Base-by-base conservation (phyloP, 129 eudicot genomes). In the Flaveria linearis region DNA sequence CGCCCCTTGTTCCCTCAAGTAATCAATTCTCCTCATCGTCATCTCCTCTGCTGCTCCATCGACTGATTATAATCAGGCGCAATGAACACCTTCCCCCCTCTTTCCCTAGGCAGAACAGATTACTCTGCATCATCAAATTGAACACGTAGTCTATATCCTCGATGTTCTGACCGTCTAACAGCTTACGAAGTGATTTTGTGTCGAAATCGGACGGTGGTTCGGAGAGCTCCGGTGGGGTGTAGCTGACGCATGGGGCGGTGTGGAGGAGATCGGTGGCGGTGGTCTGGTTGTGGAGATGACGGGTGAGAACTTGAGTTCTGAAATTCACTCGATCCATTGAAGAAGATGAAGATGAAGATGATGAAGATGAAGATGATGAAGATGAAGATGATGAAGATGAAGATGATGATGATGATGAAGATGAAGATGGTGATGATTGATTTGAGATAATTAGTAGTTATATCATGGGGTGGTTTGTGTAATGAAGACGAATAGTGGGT, bases 21-120 rank as follows among this genome's bases (percentile, higher is more conserved):
- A 88, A 65, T 64, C 70, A 33, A 91, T 79, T 65, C 92, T 52
- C 76, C 53, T 85, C 97, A 86, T 88, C 5, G 97, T 89, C 78
- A 88, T 82, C 81, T 88, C 94, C 96, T 80, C 82, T 93, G 98
- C 78, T 88, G 92, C 76, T 93, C 98, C 90, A 83, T 90, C 6
- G 90, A 67, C 78, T 90, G 90, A 66, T 93, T 93, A 46, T 43
- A 93, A 77, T 90, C 92, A 3, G 98, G 92, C 49, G 81, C 79
- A 12, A 87, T 87, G 63, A 90, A 90, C 28, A 86, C 76, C 43
- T 82, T 88, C 11, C 92, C 91, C 12, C 96, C 94, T 61, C 85
- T 79, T 22, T 81, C 72, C 15, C 64, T 76, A 11, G 90, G 20
- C 88, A 80, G 63, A 92, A 92, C 75, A 90, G 77, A 5, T 74